A percentile compares a stretch with the other conserved stretches of the same genome.
These are phyloP conservation scores for Durotheca rogersii DNA, from an alignment of 495 filamentous ascomycete genomes.

Conservation along the genomic window DNA sequence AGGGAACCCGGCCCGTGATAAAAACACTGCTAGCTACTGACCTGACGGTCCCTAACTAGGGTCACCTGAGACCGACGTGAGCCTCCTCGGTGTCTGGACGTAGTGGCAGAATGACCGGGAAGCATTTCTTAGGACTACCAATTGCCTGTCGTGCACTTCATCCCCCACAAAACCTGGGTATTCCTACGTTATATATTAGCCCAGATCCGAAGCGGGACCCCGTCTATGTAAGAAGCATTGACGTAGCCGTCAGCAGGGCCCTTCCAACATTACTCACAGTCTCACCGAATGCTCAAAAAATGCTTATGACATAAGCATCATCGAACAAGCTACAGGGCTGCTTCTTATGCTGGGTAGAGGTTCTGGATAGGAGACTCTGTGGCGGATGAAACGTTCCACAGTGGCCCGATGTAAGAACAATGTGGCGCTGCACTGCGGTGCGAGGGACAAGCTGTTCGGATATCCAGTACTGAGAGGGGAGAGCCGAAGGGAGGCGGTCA, in stretches of 20 bases:
- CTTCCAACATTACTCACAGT: slow-evolving; percentile 26
- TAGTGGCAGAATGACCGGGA: slow-evolving; percentile 24
- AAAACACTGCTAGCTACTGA: slow-evolving; percentile 13
- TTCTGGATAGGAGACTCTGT: slow-evolving; percentile 22
- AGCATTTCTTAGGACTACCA: slow-evolving; percentile 34
- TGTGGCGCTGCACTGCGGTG: slow-evolving; percentile 26
- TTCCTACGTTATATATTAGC: slow-evolving; percentile 24
- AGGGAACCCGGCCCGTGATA: too few species aligned
- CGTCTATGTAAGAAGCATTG: neutral
- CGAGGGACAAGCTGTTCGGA: slow-evolving; percentile 17
- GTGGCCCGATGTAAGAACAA: slow-evolving; percentile 22
- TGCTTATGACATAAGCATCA: slow-evolving; percentile 32
- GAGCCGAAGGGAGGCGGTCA: slow-evolving; percentile 12
- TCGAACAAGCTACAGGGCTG: slow-evolving; percentile 11
- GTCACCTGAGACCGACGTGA: slow-evolving; percentile 33
- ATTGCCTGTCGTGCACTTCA: slow-evolving; percentile 25
- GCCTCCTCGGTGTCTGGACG: slow-evolving; percentile 33
- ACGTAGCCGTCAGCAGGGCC: slow-evolving; percentile 20
- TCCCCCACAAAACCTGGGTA: slow-evolving; percentile 28
- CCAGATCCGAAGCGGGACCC: slow-evolving; percentile 8
- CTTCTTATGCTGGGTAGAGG: slow-evolving; percentile 21
- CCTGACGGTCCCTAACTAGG: slow-evolving; percentile 30
- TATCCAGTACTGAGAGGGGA: slow-evolving; percentile 3
- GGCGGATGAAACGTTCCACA: slow-evolving; percentile 32
- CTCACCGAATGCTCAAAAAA: slow-evolving; percentile 21